Evolutionary conservation across 768 basidiomycete genomes (phyloP).

Genomic region (Rhodotorula babjevae): DNA sequence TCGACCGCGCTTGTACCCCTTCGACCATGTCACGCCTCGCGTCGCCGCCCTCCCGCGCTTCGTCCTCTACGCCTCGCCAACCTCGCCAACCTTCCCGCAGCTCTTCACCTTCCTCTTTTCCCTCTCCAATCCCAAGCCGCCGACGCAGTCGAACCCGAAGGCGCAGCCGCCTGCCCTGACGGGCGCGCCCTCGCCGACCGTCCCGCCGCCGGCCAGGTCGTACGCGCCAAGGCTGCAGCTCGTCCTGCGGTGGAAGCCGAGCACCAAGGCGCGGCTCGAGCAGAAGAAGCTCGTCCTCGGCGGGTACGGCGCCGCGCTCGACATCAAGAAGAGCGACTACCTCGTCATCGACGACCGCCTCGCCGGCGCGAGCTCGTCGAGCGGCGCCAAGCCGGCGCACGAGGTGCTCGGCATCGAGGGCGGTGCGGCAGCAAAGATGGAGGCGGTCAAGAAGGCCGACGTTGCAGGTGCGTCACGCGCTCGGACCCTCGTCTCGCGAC

Average conservation of each 20-base stretch:
- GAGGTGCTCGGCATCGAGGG: background rate
- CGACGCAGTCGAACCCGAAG: conserved; percentile 43
- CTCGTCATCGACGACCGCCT: conserved; percentile 83
- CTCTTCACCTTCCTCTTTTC: conserved; percentile 61
- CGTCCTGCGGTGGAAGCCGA: conserved; percentile 35
- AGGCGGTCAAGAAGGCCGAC: conserved; percentile 56
- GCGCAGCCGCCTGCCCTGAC: background rate
- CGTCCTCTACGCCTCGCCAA: conserved; percentile 69
- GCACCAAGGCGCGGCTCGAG: background rate
- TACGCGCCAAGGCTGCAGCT: conserved; percentile 41
- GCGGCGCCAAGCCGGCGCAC: background rate
- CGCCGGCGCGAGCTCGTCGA: background rate
- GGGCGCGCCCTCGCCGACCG: conserved; percentile 18
- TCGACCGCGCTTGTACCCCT: conserved; percentile 54
- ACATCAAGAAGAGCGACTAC: conserved; percentile 96
- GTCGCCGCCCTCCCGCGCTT: conserved; percentile 52
- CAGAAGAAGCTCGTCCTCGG: conserved; percentile 52
- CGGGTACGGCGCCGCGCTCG: conserved; percentile 86
- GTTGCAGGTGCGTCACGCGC: conserved; percentile 51
- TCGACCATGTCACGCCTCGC: conserved; percentile 64
- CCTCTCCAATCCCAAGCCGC: conserved; percentile 20
- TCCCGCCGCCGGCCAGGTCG: conserved; percentile 51
- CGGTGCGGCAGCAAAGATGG: conserved; percentile 3
- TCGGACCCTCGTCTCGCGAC: background rate
- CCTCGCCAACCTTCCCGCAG: conserved; percentile 63